These are phyloP conservation scores for Cymbopogon citratus DNA, from an alignment of 176 grass and related monocot species.

Conservation along the genomic window DNA sequence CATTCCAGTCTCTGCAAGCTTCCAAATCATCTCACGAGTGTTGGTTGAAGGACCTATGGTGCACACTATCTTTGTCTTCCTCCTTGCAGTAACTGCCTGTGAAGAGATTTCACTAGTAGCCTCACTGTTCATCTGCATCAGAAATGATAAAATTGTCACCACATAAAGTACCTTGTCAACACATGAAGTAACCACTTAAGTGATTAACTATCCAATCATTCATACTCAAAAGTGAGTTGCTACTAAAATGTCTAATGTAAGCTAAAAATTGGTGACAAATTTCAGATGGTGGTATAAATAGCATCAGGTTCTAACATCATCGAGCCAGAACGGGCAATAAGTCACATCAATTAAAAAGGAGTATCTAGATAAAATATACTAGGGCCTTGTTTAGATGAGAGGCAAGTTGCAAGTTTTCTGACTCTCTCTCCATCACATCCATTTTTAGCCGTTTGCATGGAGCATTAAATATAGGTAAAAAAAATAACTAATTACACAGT, in stretches of 20 bases:
- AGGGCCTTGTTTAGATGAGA: too few relatives aligned
- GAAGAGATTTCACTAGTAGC: slow-evolving; percentile 32
- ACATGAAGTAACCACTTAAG: not conserved
- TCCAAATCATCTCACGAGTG: slow-evolving; percentile 91
- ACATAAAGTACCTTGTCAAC: slow-evolving; percentile 7
- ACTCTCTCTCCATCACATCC: too few relatives aligned
- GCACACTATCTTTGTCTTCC: slow-evolving; percentile 98
- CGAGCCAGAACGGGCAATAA: not conserved
- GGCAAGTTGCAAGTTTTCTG: too few relatives aligned
- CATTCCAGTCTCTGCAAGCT: slow-evolving; percentile 90
- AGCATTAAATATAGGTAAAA: too few relatives aligned
- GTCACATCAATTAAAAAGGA: not conserved
- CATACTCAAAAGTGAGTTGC: not conserved
- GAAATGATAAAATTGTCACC: not conserved
- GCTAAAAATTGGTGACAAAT: not conserved
- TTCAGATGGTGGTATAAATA: not conserved
- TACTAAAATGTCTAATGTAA: not conserved
- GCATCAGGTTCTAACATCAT: not conserved
- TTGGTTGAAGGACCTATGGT: slow-evolving; percentile 94
- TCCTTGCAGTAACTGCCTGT: slow-evolving; percentile 12
- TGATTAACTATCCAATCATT: not conserved
- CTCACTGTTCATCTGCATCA: slow-evolving; percentile 32
- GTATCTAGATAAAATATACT: too few relatives aligned
- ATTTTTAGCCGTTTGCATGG: too few relatives aligned
- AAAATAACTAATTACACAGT: too few relatives aligned